Percentiles rank a stretch among this genome's conserved stretches.
Evolutionary conservation across 1,284 basidiomycete genomes (phyloP).

Genomic region (Sanghuangporus sanghuang): DNA sequence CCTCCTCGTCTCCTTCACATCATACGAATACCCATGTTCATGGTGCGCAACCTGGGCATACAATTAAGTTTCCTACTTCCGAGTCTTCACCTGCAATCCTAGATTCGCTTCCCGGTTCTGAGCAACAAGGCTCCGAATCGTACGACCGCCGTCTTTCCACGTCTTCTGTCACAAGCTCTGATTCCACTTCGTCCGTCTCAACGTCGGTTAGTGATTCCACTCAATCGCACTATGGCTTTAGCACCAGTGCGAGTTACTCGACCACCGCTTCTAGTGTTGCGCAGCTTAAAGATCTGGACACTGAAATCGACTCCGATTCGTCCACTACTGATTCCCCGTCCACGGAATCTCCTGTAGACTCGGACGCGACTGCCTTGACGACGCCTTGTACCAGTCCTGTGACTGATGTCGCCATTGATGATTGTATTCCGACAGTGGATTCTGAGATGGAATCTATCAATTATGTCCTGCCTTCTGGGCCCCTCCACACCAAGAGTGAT

Average conservation of each 20-base stretch:
- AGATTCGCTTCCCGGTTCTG: constrained; percentile 16
- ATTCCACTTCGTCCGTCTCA: constrained; percentile 11
- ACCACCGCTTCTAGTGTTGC: constrained; percentile 16
- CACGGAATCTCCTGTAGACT: background rate
- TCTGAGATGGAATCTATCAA: background rate
- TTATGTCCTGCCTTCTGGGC: background rate
- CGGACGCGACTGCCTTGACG: constrained; percentile 10
- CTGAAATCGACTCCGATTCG: constrained; percentile 1
- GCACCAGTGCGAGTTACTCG: constrained; percentile 14
- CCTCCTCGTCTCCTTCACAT: constrained; percentile 19
- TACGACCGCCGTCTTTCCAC: constrained; percentile 24
- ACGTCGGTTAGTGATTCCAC: constrained; percentile 14
- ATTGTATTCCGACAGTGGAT: constrained; percentile 15
- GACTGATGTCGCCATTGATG: constrained; percentile 16
- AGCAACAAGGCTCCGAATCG: background rate
- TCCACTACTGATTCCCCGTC: constrained; percentile 6
- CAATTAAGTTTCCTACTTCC: constrained; percentile 17
- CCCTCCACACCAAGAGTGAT: background rate
- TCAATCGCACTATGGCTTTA: constrained; percentile 16
- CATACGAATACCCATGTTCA: constrained; percentile 24
- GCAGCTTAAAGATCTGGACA: constrained; percentile 8
- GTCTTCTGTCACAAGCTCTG: constrained; percentile 12
- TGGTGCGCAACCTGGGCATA: constrained; percentile 24
- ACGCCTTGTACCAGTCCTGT: constrained; percentile 16
- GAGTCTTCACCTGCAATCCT: constrained; percentile 17